Percentiles rank a stretch among this genome's conserved stretches.
Evolutionary conservation across 192 early-diverging fungal species (phyloP).

Genomic region (Umbelopsis sp.): DNA sequence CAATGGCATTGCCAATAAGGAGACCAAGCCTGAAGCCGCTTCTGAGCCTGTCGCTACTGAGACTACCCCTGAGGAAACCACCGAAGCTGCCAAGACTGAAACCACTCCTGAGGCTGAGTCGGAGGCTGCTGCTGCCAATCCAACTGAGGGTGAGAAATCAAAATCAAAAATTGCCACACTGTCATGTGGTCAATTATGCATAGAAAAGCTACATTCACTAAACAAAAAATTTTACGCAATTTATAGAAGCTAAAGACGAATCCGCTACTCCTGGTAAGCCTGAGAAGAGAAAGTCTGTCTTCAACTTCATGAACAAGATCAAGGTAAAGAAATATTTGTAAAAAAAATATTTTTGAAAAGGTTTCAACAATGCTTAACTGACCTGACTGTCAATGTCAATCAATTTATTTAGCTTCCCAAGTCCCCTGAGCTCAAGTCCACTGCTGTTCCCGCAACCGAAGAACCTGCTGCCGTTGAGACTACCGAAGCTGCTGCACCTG

Average conservation of each 20-base stretch:
- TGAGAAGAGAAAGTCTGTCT: conserved; percentile 12
- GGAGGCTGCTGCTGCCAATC: not conserved
- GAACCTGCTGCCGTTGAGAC: not conserved
- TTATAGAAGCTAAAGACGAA: not conserved
- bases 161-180: not conserved
- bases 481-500: not conserved
- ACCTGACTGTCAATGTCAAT: not conserved
- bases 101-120: not conserved
- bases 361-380: not conserved
- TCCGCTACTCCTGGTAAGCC: not conserved
- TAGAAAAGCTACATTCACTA: not conserved
- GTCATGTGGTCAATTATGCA: conserved; percentile 8
- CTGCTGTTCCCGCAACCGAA: not conserved
- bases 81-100: conserved; percentile 17
- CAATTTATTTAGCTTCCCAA: conserved; percentile 7
- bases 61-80: conserved; percentile 10
- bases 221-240: too few species aligned
- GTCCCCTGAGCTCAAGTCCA: conserved; percentile 8
- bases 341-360: not conserved
- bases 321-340: not conserved
- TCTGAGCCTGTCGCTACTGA: conserved; percentile 1
- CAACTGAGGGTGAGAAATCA: conserved; percentile 15
- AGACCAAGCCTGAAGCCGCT: not conserved
- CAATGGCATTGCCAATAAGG: not conserved
- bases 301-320: conserved; percentile 17